Conservation (phyloP, 352 stramenopile genomes). For the Pythium monospermum region DNA sequence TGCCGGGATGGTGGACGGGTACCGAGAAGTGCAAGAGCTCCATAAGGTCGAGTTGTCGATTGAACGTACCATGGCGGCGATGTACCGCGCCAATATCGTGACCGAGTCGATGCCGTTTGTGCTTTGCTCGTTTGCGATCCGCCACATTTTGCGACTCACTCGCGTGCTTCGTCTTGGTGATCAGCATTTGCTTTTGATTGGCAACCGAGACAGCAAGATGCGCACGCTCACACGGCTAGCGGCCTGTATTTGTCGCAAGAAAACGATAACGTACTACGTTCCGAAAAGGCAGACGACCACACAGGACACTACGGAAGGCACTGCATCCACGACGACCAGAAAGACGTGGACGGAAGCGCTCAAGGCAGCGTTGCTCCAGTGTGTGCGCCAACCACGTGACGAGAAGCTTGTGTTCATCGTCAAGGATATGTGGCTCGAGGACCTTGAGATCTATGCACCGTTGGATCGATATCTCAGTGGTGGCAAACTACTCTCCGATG, state of each 20-base stretch:
- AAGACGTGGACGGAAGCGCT: conserved; percentile 32
- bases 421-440: conserved; percentile 35
- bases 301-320: background rate
- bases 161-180: conserved; percentile 36
- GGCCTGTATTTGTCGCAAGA: conserved; percentile 48
- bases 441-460: conserved; percentile 29
- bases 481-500: conserved; percentile 27
- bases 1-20: conserved; percentile 34
- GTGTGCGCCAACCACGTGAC: conserved; percentile 28
- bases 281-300: background rate
- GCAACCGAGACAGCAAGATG: conserved; percentile 39
- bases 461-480: conserved; percentile 49
- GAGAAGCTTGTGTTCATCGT: conserved; percentile 48
- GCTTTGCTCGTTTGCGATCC: conserved; percentile 48
- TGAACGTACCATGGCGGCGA: conserved; percentile 53
- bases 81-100: conserved; percentile 27
- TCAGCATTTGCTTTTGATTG: conserved; percentile 44
- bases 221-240: conserved; percentile 45
- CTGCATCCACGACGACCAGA: no score
- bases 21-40: conserved; percentile 52
- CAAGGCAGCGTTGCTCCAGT: conserved; percentile 36
- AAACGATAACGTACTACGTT: conserved; percentile 24
- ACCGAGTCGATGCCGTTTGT: conserved; percentile 42
- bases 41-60: conserved; percentile 45
- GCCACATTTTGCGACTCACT: conserved; percentile 45